Conservation (phyloP, 2,329 filamentous ascomycete genomes). For the Ceratocystis eucalypticola region DNA sequence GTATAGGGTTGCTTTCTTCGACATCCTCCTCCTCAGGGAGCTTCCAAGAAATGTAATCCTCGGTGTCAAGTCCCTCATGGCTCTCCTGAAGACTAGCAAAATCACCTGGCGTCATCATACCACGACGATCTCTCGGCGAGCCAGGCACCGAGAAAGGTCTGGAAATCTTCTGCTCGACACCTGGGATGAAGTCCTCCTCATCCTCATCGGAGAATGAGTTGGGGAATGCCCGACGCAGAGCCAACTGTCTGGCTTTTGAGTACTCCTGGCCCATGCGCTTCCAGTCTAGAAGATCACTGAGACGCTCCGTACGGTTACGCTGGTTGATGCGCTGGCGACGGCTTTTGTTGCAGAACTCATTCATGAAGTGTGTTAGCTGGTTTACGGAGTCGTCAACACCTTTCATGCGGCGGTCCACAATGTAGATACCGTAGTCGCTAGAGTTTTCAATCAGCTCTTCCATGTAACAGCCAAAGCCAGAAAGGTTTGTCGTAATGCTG, state of each 20-base stretch:
- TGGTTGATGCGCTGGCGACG: constrained; percentile 97
- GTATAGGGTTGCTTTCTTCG: constrained; percentile 51
- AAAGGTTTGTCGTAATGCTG: constrained; percentile 94
- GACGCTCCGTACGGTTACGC: constrained; percentile 84
- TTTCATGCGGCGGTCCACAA: constrained; percentile 89
- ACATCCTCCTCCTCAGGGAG: constrained; percentile 90
- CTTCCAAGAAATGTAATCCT: constrained; percentile 98
- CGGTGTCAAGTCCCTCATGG: constrained; percentile 80
- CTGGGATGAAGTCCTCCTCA: constrained; percentile 81
- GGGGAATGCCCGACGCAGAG: constrained; percentile 82
- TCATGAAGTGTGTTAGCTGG: constrained; percentile 74
- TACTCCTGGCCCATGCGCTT: constrained; percentile 99
- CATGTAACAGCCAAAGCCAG: constrained; percentile 98
- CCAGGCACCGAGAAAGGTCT: constrained; percentile 88
- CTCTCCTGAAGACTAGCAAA: constrained; percentile 94
- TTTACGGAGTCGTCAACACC: constrained; percentile 96
- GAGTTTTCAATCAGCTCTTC: constrained; percentile 98
- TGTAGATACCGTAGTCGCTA: constrained; percentile 96
- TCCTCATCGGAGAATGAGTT: constrained; percentile 72
- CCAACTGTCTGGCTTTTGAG: constrained; percentile 89
- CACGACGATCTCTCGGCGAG: constrained; percentile 75
- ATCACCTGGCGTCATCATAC: constrained; percentile 98
- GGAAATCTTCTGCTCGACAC: constrained; percentile 88
- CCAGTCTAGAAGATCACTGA: constrained; percentile 94
- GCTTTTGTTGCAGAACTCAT: constrained; percentile 84